A percentile compares a stretch with the other conserved stretches of the same genome.
These are phyloP conservation scores for Candida ascalaphidarum DNA, from an alignment of 805 yeast species.

Conservation along the genomic window DNA sequence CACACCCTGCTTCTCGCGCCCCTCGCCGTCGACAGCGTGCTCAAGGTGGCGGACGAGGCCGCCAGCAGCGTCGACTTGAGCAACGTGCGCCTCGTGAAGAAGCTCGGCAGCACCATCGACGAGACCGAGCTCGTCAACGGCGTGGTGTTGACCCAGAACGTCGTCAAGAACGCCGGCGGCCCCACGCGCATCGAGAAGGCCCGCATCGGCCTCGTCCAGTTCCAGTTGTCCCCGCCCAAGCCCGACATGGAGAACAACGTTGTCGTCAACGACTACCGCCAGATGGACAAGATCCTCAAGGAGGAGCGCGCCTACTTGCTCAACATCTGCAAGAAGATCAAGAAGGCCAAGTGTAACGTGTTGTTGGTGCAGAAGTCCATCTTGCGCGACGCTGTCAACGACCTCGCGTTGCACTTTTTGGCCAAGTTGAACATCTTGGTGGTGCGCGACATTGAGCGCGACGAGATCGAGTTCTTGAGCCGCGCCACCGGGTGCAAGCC, in stretches of 20 bases:
- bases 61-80: constrained; percentile 71
- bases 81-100: constrained; percentile 84
- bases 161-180: constrained; percentile 86
- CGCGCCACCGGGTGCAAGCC: constrained; percentile 90
- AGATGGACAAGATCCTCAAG: constrained; percentile 96
- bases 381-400: constrained; percentile 90
- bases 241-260: constrained; percentile 98
- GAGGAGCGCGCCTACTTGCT: constrained; percentile 95
- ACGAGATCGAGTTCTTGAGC: constrained; percentile 85
- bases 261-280: constrained; percentile 95
- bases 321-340: constrained; percentile 91
- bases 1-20: constrained; percentile 82
- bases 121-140: constrained; percentile 93
- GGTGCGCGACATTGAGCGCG: constrained; percentile 91
- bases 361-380: constrained; percentile 87
- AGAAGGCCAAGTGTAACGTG: constrained; percentile 94
- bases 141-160: constrained; percentile 87
- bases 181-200: constrained; percentile 95
- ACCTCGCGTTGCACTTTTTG: constrained; percentile 87
- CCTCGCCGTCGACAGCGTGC: constrained; percentile 86
- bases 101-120: constrained; percentile 96
- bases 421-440: constrained; percentile 91
- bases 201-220: constrained; percentile 79
- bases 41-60: constrained; percentile 58
- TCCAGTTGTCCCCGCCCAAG: constrained; percentile 92